Evolutionary conservation across 495 filamentous ascomycete species (phyloP), one percentile per base, ranked within the genome.

Genomic region (Ascodesmis nigricans): DNA sequence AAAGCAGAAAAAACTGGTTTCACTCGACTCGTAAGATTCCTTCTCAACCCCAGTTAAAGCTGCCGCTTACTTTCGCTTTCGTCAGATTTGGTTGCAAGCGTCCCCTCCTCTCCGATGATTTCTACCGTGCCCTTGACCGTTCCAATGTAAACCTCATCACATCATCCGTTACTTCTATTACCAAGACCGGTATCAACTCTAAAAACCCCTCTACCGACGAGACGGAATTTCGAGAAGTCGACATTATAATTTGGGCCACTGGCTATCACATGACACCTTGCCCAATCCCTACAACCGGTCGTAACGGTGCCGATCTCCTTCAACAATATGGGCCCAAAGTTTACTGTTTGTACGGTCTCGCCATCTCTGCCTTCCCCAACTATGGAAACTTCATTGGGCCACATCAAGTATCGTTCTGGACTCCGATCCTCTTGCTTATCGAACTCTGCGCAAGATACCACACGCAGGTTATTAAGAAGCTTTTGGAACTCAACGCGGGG

Each of bases 1-100:
- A n/a, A n/a, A n/a, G n/a, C n/a, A n/a, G n/a, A n/a, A n/a, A n/a
- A n/a, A n/a, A n/a, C n/a, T n/a, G n/a, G n/a, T n/a, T n/a, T n/a
- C n/a, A n/a, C n/a, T n/a, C n/a, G n/a, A n/a, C n/a, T n/a, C n/a
- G n/a, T n/a, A n/a, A n/a, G n/a, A n/a, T n/a, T n/a, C n/a, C n/a
- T n/a, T n/a, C n/a, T n/a, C n/a, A n/a, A n/a, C n/a, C n/a, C n/a
- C n/a, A n/a, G n/a, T n/a, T n/a, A n/a, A n/a, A n/a, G n/a, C n/a
- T n/a, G n/a, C n/a, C n/a, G n/a, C n/a, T n/a, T n/a, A n/a, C n/a
- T n/a, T n/a, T n/a, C n/a, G n/a, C n/a, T n/a, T n/a, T n/a, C n/a
- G n/a, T n/a, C n/a, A n/a, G 6, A 19, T 52, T 62, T 21, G 61
- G 61, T 2, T 68, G 63, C 36, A 57, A 59, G 24, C 61, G 65